A percentile compares a stretch with the other conserved stretches of the same genome.
phyloP scores from a whole-genome alignment of 2,329 filamentous ascomycete genomes.

The Eutypella sp. region DNA sequence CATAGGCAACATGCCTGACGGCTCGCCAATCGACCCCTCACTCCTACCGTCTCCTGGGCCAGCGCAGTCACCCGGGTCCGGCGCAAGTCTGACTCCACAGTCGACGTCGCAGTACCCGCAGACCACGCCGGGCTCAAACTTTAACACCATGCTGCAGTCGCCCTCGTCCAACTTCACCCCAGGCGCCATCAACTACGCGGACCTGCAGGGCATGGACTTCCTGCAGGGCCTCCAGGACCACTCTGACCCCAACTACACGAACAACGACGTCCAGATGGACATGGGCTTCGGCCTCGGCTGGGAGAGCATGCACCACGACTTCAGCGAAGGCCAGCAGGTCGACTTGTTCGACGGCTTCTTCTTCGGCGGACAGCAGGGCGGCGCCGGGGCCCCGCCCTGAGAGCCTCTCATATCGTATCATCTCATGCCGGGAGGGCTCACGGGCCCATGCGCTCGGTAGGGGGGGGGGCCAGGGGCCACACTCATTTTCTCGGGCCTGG shows the following conservation, averaged over 20 bases:
- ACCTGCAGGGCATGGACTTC: conserved; percentile 51
- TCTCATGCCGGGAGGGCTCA: background rate
- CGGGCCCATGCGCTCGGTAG: background rate
- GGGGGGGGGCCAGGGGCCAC: too few relatives aligned
- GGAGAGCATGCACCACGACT: conserved; percentile 60
- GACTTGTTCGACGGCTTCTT: conserved; percentile 71
- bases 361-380: conserved; percentile 53
- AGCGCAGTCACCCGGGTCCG: conserved; percentile 29
- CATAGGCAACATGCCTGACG: conserved; percentile 27
- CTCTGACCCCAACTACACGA: conserved; percentile 20
- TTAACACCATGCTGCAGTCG: conserved; percentile 20
- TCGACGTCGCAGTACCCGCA: conserved; percentile 19
- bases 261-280: conserved; percentile 50
- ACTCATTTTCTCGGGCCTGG: too few relatives aligned
- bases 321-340: conserved; percentile 53
- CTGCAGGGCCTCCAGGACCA: conserved; percentile 40
- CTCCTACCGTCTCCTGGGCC: conserved; percentile 41
- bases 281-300: conserved; percentile 64
- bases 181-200: conserved; percentile 34
- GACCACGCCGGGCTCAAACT: conserved; percentile 15
- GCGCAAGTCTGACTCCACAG: conserved; percentile 30
- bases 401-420: too few relatives aligned
- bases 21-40: conserved; percentile 37
- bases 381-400: conserved; percentile 6
- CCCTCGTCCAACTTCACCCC: conserved; percentile 26